These are phyloP conservation scores for Pichia sp. DNA, from an alignment of 1,139 yeast species.

Conservation along the genomic window DNA sequence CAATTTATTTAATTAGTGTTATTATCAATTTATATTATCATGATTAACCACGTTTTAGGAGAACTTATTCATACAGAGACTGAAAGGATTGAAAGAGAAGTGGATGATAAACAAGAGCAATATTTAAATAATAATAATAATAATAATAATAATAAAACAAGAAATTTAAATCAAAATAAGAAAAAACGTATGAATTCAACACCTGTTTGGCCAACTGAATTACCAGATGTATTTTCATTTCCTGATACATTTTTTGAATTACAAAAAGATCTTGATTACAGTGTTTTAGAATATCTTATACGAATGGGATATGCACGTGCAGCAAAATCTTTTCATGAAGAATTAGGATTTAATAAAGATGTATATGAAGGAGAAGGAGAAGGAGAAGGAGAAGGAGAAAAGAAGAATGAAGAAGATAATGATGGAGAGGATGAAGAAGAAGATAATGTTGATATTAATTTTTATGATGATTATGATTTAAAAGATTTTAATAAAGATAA, in stretches of 20 bases:
- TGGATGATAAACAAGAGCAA: not conserved
- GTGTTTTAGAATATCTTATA: slow-evolving; percentile 10
- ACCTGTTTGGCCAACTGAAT: slow-evolving; percentile 11
- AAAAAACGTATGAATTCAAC: slow-evolving; percentile 1
- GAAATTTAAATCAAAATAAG: not conserved
- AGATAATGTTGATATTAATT: not conserved
- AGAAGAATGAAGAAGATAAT: not conserved
- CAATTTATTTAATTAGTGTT: too few relatives aligned
- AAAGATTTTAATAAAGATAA: not conserved
- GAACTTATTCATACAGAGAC: not conserved
- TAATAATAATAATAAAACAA: not conserved
- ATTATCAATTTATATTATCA: not conserved
- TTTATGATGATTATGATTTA: not conserved
- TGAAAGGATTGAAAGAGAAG: not conserved
- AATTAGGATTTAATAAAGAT: not conserved
- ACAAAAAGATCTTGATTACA: slow-evolving; percentile 10
- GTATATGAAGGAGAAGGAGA: not conserved
- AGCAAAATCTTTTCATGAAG: slow-evolving; percentile 6
- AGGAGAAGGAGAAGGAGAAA: not conserved
- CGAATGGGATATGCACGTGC: slow-evolving; percentile 15
- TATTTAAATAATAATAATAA: too few relatives aligned
- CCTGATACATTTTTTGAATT: slow-evolving; percentile 12
- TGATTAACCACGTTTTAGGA: slow-evolving; percentile 3
- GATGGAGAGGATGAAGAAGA: not conserved
- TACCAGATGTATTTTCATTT: slow-evolving; percentile 11